A percentile compares a stretch with the other conserved stretches of the same genome.
These are phyloP conservation scores for Amylocarpus encephaloides DNA, from an alignment of 2,329 filamentous ascomycete species.

Conservation along the genomic window DNA sequence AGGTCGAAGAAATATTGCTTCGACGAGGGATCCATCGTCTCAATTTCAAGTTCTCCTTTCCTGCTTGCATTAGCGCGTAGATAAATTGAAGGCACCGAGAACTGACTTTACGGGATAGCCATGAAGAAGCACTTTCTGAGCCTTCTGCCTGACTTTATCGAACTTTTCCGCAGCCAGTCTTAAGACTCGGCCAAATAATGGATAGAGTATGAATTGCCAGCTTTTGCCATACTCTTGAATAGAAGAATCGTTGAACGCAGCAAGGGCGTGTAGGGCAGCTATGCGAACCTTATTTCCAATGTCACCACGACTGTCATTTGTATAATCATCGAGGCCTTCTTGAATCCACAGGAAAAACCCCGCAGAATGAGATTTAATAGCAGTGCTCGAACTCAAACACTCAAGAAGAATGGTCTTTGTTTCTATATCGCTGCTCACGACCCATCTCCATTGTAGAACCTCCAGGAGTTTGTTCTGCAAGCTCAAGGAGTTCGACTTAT, in stretches of 20 bases:
- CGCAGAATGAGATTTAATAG: slow-evolving; percentile 22
- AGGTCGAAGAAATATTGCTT: neutral
- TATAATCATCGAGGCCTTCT: slow-evolving; percentile 78
- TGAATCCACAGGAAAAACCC: slow-evolving; percentile 33
- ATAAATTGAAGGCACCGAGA: neutral
- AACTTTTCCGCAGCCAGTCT: slow-evolving; percentile 82
- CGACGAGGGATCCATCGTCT: neutral
- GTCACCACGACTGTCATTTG: slow-evolving; percentile 81
- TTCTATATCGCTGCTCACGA: slow-evolving; percentile 42
- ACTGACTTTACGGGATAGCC: neutral
- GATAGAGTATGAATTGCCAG: slow-evolving; percentile 5
- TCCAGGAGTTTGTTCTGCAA: slow-evolving; percentile 29
- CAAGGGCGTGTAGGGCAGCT: slow-evolving; percentile 66
- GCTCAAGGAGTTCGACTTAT: neutral
- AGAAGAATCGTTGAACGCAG: slow-evolving; percentile 32
- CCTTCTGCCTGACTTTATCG: slow-evolving; percentile 71
- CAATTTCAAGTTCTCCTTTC: neutral
- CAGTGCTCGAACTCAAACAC: slow-evolving; percentile 43
- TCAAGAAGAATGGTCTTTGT: slow-evolving; percentile 50
- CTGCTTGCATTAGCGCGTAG: neutral
- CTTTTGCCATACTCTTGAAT: slow-evolving; percentile 1
- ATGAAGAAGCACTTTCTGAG: slow-evolving; percentile 36
- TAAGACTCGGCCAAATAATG: slow-evolving; percentile 35
- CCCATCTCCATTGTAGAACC: slow-evolving; percentile 49
- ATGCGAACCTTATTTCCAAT: slow-evolving; percentile 80